A percentile compares a stretch with the other conserved stretches of the same genome.
phyloP scores from a whole-genome alignment of 106 monocot species.

The Dendrobium huoshanense region DNA sequence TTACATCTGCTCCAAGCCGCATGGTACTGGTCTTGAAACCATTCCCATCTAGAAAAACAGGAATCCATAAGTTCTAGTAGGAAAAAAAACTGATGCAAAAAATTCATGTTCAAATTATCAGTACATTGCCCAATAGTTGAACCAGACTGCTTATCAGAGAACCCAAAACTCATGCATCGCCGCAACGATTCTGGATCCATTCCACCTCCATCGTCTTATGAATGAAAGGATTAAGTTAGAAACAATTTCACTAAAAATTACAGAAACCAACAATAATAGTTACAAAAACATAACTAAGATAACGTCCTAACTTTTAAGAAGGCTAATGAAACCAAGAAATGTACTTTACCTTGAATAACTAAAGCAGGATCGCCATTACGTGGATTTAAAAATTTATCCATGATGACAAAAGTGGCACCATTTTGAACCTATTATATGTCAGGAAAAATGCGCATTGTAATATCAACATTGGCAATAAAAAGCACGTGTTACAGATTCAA shows the following conservation, averaged over 20 bases:
- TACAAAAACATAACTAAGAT: neutral
- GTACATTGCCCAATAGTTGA: conserved; percentile 86
- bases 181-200: conserved; percentile 79
- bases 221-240: neutral
- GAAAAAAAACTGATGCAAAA: neutral
- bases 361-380: conserved; percentile 41
- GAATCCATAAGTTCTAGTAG: conserved; percentile 1
- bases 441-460: neutral
- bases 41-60: conserved; percentile 65
- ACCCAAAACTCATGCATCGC: conserved; percentile 91
- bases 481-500: neutral
- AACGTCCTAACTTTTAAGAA: neutral
- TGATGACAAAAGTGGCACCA: conserved; percentile 67
- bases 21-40: conserved; percentile 98
- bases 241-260: neutral
- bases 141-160: conserved; percentile 71
- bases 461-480: neutral
- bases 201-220: conserved; percentile 86
- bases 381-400: conserved; percentile 49
- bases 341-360: conserved; percentile 60
- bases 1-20: conserved; percentile 91
- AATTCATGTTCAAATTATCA: conserved; percentile 2
- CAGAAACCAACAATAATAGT: neutral
- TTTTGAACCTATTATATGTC: conserved; percentile 45
- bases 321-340: neutral